phyloP scores from a whole-genome alignment of 2,329 filamentous ascomycete species.

The Botryosphaeria dothidea region DNA sequence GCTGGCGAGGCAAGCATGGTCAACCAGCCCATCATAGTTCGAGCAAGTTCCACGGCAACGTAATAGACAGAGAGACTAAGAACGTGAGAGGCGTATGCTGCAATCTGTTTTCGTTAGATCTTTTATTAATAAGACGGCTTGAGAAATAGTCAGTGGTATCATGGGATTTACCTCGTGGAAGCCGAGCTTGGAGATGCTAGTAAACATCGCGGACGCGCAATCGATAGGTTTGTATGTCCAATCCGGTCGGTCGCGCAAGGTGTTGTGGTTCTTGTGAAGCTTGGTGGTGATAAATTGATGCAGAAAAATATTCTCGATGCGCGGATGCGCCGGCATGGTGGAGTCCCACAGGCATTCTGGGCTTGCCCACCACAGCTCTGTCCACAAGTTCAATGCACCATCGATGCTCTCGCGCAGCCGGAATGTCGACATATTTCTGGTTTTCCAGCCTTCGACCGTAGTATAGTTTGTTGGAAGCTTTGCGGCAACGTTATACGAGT shows the following conservation, averaged over 20 bases:
- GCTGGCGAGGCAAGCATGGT: neutral
- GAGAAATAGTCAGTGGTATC: neutral
- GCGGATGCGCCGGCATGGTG: neutral
- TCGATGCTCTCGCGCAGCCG: neutral
- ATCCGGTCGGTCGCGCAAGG: neutral
- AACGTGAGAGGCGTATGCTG: slow-evolving; percentile 7
- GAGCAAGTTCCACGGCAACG: slow-evolving; percentile 1
- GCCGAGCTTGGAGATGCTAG: slow-evolving; percentile 10
- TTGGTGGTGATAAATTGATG: slow-evolving; percentile 6
- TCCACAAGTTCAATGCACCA: slow-evolving; percentile 6
- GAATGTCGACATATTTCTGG: slow-evolving; percentile 9
- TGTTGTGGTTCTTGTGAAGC: neutral
- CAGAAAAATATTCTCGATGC: slow-evolving; percentile 10
- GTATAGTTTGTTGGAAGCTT: slow-evolving; percentile 2
- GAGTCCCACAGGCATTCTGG: slow-evolving; percentile 11
- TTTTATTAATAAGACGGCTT: no score
- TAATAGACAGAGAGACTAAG: slow-evolving; percentile 7
- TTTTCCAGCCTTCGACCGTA: slow-evolving; percentile 3
- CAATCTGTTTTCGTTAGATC: neutral
- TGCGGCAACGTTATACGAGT: slow-evolving; percentile 10
- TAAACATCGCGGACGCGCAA: neutral
- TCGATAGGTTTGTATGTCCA: slow-evolving; percentile 7
- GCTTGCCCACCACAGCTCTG: slow-evolving; percentile 16
- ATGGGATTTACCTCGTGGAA: slow-evolving; percentile 5
- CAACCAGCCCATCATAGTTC: neutral